Conservation (phyloP, 2,329 filamentous ascomycete genomes). For the Fusarium fujikuroi region DNA sequence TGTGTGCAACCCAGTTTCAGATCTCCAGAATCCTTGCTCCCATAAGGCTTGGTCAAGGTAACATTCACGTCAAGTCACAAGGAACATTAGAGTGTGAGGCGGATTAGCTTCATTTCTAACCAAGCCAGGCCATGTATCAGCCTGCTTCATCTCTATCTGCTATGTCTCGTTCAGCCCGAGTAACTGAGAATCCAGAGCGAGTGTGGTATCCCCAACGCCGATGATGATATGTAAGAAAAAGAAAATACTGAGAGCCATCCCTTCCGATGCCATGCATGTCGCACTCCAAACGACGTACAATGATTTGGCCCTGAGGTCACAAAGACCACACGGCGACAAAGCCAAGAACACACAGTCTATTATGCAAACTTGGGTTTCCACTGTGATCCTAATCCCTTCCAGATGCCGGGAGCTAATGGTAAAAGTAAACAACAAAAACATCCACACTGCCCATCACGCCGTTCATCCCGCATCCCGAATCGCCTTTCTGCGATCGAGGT, state of each 20-base stretch:
- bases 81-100: slow-evolving; percentile 12
- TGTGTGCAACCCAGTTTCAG: no score
- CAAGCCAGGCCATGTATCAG: slow-evolving; percentile 19
- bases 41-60: neutral
- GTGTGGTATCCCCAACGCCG: slow-evolving; percentile 45
- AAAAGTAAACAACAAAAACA: slow-evolving; percentile 14
- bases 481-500: slow-evolving; percentile 37
- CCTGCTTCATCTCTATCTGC: slow-evolving; percentile 38
- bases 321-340: slow-evolving; percentile 23
- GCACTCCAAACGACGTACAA: slow-evolving; percentile 40
- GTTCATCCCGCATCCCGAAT: slow-evolving; percentile 44
- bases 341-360: slow-evolving; percentile 33
- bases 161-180: slow-evolving; percentile 17
- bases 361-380: slow-evolving; percentile 39
- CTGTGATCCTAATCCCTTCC: slow-evolving; percentile 28
- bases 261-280: slow-evolving; percentile 38
- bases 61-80: neutral
- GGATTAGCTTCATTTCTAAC: slow-evolving; percentile 53
- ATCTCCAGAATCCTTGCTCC: neutral
- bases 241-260: slow-evolving; percentile 30
- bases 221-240: slow-evolving; percentile 32
- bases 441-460: slow-evolving; percentile 36
- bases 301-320: slow-evolving; percentile 28
- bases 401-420: slow-evolving; percentile 36
- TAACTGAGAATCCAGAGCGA: slow-evolving; percentile 36